These are phyloP conservation scores for Pseudofabraea citricarpa DNA, from an alignment of 2,329 filamentous ascomycete genomes.

Conservation along the genomic window DNA sequence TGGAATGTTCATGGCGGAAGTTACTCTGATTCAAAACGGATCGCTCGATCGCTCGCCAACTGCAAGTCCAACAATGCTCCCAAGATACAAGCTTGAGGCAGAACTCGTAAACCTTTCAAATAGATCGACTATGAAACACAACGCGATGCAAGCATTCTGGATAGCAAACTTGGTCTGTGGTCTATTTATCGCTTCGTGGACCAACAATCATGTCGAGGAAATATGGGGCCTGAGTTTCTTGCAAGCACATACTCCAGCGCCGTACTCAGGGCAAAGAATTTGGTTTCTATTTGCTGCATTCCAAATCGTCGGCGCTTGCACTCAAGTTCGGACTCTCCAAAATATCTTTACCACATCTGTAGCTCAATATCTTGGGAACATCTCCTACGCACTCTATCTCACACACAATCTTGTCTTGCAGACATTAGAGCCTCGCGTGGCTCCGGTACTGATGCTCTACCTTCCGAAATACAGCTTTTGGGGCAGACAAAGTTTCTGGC, in stretches of 20 bases:
- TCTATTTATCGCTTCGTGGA: slow-evolving; percentile 25
- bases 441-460: slow-evolving; percentile 16
- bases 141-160: slow-evolving; percentile 19
- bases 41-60: slow-evolving; percentile 9
- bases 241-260: slow-evolving; percentile 18
- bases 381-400: slow-evolving; percentile 54
- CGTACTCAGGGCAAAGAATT: slow-evolving; percentile 21
- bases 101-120: not conserved
- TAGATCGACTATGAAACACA: slow-evolving; percentile 4
- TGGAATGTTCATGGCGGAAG: slow-evolving; percentile 41
- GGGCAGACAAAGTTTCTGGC: slow-evolving; percentile 26
- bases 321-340: slow-evolving; percentile 33
- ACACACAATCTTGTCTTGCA: slow-evolving; percentile 49
- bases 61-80: slow-evolving; percentile 16
- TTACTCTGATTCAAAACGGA: slow-evolving; percentile 32
- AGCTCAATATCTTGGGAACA: slow-evolving; percentile 50
- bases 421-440: slow-evolving; percentile 16
- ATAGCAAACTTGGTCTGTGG: slow-evolving; percentile 18
- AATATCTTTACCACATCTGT: slow-evolving; percentile 40
- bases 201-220: slow-evolving; percentile 20
- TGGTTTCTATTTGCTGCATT: slow-evolving; percentile 26
- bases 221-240: slow-evolving; percentile 17
- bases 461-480: slow-evolving; percentile 15
- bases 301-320: slow-evolving; percentile 23
- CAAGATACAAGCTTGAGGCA: slow-evolving; percentile 13